Base-by-base conservation (phyloP, 2,329 filamentous ascomycete genomes). In the Colletotrichum destructivum region DNA sequence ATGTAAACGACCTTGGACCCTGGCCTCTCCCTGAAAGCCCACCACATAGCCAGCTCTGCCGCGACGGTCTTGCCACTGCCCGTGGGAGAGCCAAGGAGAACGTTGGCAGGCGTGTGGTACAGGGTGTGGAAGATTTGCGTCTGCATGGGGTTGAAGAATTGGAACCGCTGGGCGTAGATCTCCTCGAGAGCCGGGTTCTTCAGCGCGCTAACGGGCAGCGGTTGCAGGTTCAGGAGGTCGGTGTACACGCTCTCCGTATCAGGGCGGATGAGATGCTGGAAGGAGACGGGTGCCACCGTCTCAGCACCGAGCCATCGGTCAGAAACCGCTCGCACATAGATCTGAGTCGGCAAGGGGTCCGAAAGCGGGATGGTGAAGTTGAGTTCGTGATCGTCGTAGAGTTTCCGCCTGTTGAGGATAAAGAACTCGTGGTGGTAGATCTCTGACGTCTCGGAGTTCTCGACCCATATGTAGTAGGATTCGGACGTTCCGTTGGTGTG, bases 71-170 rank as follows among this genome's bases (percentile, higher is more conserved):
- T 99, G 70, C 96, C 96, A 86, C 95, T 98, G 69, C 96, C 96
- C 0, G 97, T 99, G 0, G 96, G 97, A 2, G 96, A 98, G 9
- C 97, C 96, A 11, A 99, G 88, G 3, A 99, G 88, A 5, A 99
- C 95, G 78, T 99, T 99, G 56, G 94, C 92, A 9, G 93, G 83
- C 0, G 96, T 98, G 79, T 98, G 93, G 75, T 99, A 99, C 44
- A 99, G 88, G 16, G 94, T 96, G 78, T 99, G 96, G 83, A 99
- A 99, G 62, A 99, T 94, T 78, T 99, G 96, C 0, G 96, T 98
- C 82, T 99, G 96, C 97, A 99, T 98, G 0, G 96, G 96, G 79
- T 99, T 99, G 87, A 99, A 99, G 82, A 92, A 99, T 75, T 96
- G 92, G 81, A 99, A 99, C 42, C 95, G 90, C 79, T 96, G 87